Conservation (phyloP, 352 stramenopile species). For the Hyaloperonospora arabidopsidis region DNA sequence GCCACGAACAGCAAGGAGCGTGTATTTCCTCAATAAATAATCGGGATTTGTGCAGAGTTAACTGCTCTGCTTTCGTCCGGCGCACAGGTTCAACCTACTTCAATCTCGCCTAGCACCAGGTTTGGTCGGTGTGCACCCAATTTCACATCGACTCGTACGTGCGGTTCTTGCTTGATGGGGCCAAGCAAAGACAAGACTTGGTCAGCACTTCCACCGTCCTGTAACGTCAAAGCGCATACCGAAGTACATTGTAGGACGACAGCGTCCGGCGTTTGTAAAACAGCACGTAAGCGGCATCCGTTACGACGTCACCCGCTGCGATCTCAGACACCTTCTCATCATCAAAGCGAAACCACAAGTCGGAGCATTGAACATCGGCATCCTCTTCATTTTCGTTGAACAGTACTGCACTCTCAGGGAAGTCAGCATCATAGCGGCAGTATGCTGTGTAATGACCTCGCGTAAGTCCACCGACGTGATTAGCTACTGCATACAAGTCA, state of each 20-base stretch:
- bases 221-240: conserved; percentile 34
- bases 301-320: conserved; percentile 55
- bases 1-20: too few relatives aligned
- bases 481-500: conserved; percentile 95
- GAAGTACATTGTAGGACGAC: conserved; percentile 62
- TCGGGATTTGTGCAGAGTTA: too few relatives aligned
- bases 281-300: conserved; percentile 85
- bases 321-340: conserved; percentile 79
- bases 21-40: too few relatives aligned
- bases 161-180: too few relatives aligned
- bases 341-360: conserved; percentile 80
- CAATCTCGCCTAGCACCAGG: too few relatives aligned
- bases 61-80: too few relatives aligned
- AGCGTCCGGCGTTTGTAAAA: conserved; percentile 86
- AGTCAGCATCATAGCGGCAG: conserved; percentile 66
- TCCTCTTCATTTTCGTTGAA: conserved; percentile 30
- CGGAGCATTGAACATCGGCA: conserved; percentile 37
- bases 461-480: conserved; percentile 93
- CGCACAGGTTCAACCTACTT: too few relatives aligned
- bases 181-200: too few relatives aligned
- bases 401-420: conserved; percentile 46
- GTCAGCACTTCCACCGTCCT: too few relatives aligned
- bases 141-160: too few relatives aligned
- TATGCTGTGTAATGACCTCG: conserved; percentile 92
- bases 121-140: too few relatives aligned